Base-by-base conservation (phyloP, 2,329 filamentous ascomycete species). In the Stagonosporopsis tanaceti region DNA sequence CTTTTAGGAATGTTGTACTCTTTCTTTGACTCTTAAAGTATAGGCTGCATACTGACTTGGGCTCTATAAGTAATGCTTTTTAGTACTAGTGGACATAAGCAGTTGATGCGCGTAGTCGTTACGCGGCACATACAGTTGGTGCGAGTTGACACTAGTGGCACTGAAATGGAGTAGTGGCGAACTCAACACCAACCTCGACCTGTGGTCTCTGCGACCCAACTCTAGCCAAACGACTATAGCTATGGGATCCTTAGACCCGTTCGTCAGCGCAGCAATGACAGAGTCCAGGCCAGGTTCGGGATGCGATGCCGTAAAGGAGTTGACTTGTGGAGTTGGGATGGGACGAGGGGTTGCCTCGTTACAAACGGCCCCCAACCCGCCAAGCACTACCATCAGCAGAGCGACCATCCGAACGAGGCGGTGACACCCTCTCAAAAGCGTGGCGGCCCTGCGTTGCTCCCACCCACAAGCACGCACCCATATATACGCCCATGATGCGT, bases 111-210 rank as follows among this genome's bases (percentile, higher is more conserved):
- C 39, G 39, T 27, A 42, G 39, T 42, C 39, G 39, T 20, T 40
- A 42, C 39, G 39, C 39, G 39, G 24, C 24, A 42, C 24, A 15
- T 42, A 45, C 20, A 44, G 4, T 30, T 44, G 41, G n/a, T 45
- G 41, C 41, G 40, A 32, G 27, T 45, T 45, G 41, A 45, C 27
- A 45, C 41, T 45, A 45, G 25, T 32, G 40, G 40, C 25, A 20
- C 25, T 12, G 20, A 20, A 45, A 9, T 45, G 27, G 41, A 20
- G 27, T 45, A 32, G 41, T 32, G 41, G 41, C 41, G 41, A 45
- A 45, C 41, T n/a, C 27, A 30, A 30, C 41, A 45, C 41, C 41
- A 45, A 45, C 41, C 25, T 45, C 41, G 27, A 45, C 41, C 41
- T 20, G n/a, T 32, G 27, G n/a, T 30, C 25, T 42, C 27, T 45